Percentiles rank a stretch among this genome's conserved stretches.
Evolutionary conservation across 805 yeast species (phyloP).

Genomic region (Babjeviella inositovora): DNA sequence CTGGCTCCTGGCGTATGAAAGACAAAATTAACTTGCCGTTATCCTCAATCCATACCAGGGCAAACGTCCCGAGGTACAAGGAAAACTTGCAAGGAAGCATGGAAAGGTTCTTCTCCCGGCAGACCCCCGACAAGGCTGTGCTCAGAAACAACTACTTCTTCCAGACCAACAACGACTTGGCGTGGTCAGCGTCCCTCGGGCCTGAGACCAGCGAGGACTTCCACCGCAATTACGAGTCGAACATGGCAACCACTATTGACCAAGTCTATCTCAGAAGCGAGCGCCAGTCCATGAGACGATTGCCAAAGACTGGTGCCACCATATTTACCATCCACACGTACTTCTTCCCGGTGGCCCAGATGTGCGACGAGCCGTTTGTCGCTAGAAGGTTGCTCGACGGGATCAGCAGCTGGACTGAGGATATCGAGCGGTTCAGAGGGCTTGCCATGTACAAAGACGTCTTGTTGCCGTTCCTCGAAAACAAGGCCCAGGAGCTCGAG

Average conservation of each 20-base stretch:
- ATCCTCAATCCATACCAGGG: constrained; percentile 42
- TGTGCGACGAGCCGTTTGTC: constrained; percentile 42
- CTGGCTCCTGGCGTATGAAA: constrained; percentile 55
- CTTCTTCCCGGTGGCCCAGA: constrained; percentile 34
- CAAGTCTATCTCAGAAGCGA: constrained; percentile 45
- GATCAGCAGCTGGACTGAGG: constrained; percentile 40
- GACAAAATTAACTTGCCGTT: constrained; percentile 44
- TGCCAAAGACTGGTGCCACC: constrained; percentile 42
- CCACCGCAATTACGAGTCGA: constrained; percentile 56
- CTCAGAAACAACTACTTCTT: constrained; percentile 51
- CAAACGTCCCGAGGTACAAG: constrained; percentile 53
- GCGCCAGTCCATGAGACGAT: constrained; percentile 44
- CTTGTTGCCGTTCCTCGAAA: constrained; percentile 34
- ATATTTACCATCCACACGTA: constrained; percentile 51
- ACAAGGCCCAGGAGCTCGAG: constrained; percentile 31
- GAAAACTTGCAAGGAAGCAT: constrained; percentile 42
- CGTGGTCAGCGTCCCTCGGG: constrained; percentile 54
- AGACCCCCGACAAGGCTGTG: constrained; percentile 45
- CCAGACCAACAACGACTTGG: constrained; percentile 45
- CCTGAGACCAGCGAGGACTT: constrained; percentile 30
- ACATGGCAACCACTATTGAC: constrained; percentile 23
- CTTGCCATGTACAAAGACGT: constrained; percentile 33
- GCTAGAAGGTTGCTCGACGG: constrained; percentile 47
- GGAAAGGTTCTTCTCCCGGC: constrained; percentile 47
- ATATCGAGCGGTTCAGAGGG: constrained; percentile 48